Evolutionary conservation across 2,329 filamentous ascomycete genomes (phyloP).

Genomic region (Microcyclospora pomicola): DNA sequence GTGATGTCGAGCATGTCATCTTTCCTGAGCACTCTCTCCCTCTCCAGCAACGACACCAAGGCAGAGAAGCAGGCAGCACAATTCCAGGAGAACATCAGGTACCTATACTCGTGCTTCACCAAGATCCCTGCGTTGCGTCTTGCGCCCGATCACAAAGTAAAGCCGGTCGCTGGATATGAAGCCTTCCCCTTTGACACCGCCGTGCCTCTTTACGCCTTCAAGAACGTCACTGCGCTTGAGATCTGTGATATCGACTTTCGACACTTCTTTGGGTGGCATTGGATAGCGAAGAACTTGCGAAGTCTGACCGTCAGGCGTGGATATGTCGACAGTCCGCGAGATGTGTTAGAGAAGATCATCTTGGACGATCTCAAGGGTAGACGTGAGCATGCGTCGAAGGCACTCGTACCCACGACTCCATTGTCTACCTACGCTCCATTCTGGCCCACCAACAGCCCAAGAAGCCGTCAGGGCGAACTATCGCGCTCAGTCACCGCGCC

Average conservation of each 20-base stretch:
- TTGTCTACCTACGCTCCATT: slow-evolving; percentile 39
- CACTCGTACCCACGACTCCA: slow-evolving; percentile 56
- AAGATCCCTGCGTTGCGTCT: slow-evolving; percentile 89
- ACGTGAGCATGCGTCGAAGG: slow-evolving; percentile 64
- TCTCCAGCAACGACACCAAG: slow-evolving; percentile 68
- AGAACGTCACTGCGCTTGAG: slow-evolving; percentile 87
- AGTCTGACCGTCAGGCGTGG: slow-evolving; percentile 81
- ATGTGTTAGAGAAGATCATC: slow-evolving; percentile 84
- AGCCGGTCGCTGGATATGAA: slow-evolving; percentile 83
- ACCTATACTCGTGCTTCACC: slow-evolving; percentile 94
- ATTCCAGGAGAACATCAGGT: slow-evolving; percentile 76
- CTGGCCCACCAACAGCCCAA: slow-evolving; percentile 50
- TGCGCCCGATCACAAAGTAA: slow-evolving; percentile 83
- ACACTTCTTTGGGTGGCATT: slow-evolving; percentile 95
- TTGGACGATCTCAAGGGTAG: slow-evolving; percentile 93
- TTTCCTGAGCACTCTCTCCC: slow-evolving; percentile 77
- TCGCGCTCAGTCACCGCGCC: slow-evolving; percentile 56
- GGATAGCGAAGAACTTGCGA: slow-evolving; percentile 77
- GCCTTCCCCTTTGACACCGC: slow-evolving; percentile 94
- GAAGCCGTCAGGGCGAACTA: slow-evolving; percentile 50
- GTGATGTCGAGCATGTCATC: slow-evolving; percentile 96
- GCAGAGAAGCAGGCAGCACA: slow-evolving; percentile 82
- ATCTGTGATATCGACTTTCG: slow-evolving; percentile 92
- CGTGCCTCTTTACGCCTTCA: slow-evolving; percentile 91
- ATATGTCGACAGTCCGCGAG: slow-evolving; percentile 74